Conservation (phyloP, 345 rosid species). For the Passiflora organensis region DNA sequence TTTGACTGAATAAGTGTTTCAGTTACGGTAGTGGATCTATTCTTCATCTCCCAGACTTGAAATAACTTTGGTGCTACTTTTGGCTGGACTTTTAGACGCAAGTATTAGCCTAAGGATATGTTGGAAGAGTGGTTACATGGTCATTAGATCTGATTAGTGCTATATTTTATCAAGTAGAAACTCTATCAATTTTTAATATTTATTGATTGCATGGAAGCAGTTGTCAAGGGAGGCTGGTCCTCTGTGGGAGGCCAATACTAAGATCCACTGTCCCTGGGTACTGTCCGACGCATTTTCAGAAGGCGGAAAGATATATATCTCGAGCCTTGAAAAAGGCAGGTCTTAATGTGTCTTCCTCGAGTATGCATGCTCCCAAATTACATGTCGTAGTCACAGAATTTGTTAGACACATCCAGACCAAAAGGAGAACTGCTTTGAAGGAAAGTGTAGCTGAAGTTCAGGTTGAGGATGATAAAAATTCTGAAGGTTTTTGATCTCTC, state of each 20-base stretch:
- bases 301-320: slow-evolving; percentile 47
- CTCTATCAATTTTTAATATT: slow-evolving; percentile 6
- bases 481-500: slow-evolving; percentile 11
- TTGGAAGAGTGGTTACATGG: too few relatives aligned
- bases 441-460: slow-evolving; percentile 17
- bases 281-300: slow-evolving; percentile 47
- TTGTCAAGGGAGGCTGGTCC: slow-evolving; percentile 54
- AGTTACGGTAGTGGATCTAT: too few relatives aligned
- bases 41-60: too few relatives aligned
- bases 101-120: too few relatives aligned
- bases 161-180: too few relatives aligned
- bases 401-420: slow-evolving; percentile 53
- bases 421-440: slow-evolving; percentile 44
- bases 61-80: too few relatives aligned
- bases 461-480: slow-evolving; percentile 27
- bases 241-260: slow-evolving; percentile 56
- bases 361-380: slow-evolving; percentile 57
- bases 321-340: slow-evolving; percentile 61
- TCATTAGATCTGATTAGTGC: too few relatives aligned
- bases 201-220: slow-evolving; percentile 24
- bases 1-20: too few relatives aligned
- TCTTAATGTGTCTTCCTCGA: slow-evolving; percentile 47
- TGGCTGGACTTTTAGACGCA: too few relatives aligned
- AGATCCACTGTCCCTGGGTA: slow-evolving; percentile 47
- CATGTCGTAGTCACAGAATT: slow-evolving; percentile 55